Evolutionary conservation across 2,329 filamentous ascomycete species (phyloP), one percentile per base, ranked within the genome.

Genomic region (Nothopassalora personata): DNA sequence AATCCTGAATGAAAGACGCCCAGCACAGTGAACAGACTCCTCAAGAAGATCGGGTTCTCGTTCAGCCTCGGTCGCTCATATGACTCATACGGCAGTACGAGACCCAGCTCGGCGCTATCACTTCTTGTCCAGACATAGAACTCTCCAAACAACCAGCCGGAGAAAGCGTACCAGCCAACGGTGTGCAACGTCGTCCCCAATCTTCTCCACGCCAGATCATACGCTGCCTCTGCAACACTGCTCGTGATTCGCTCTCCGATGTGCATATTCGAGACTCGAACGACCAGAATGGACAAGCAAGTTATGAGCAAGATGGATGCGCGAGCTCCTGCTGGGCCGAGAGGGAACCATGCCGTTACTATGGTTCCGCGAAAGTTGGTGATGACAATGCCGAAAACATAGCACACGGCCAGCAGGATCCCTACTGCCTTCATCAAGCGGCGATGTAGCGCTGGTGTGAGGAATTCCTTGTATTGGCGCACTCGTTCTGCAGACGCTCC

Each of bases 381-480:
- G 64, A 96, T 81, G 57, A 86, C 73, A 54, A 94, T 75, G 52
- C 91, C 83, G 70, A 90, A 84, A 43, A 83, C 56, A 73, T 94
- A 96, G 71, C 90, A 90, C 57, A 91, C 79, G 51, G 81, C 76
- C 9, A 94, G 76, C 13, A 91, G 80, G 63, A 90, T 78, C 13
- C 83, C 81, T 51, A 88, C 88, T 11, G 90, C 91, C 63, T 86
- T 86, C 52, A 88, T 87, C 76, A 97, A 97, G 69, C 91, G 85
- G 69, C 89, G 83, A 75, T 97, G 93, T 64, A 97, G 80, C 54
- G 89, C 87, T 53, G 93, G 92, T 62, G 93, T 95, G 67, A 97
- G 79, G 74, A 95, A 95, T 77, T 96, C 90, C 80, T 91, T 88
- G 76, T 96, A 96, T 73, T 83, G 10, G 28, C 47, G 51, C 18